Evolutionary conservation across 495 filamentous ascomycete genomes (phyloP).

Genomic region (Aspergillus homomorphus): DNA sequence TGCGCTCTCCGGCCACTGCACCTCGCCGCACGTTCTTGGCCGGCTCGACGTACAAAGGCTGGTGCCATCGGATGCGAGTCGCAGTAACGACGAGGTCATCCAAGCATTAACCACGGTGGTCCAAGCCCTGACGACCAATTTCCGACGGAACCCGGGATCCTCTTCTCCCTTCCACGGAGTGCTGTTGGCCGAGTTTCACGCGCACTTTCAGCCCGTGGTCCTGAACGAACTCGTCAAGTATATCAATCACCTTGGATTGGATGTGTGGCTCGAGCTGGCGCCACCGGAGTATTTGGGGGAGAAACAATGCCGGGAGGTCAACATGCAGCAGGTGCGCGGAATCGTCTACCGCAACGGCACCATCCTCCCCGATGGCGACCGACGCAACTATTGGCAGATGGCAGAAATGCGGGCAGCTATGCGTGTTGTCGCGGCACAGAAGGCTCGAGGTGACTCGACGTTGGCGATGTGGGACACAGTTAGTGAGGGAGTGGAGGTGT

Average conservation of each 20-base stretch:
- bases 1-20: slow-evolving; percentile 25
- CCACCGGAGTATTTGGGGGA: slow-evolving; percentile 12
- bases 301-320: slow-evolving; percentile 11
- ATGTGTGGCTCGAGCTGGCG: slow-evolving; percentile 16
- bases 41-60: slow-evolving; percentile 24
- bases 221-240: slow-evolving; percentile 14
- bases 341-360: slow-evolving; percentile 20
- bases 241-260: slow-evolving; percentile 14
- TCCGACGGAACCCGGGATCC: slow-evolving; percentile 1
- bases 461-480: slow-evolving; percentile 20
- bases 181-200: slow-evolving; percentile 12
- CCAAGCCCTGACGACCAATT: not conserved
- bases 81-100: slow-evolving; percentile 11
- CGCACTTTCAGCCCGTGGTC: slow-evolving; percentile 14
- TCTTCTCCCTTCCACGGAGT: slow-evolving; percentile 12
- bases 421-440: slow-evolving; percentile 18
- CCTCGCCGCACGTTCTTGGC: slow-evolving; percentile 24
- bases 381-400: slow-evolving; percentile 22
- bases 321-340: slow-evolving; percentile 18
- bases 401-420: slow-evolving; percentile 16
- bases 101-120: slow-evolving; percentile 1
- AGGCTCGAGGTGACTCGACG: slow-evolving; percentile 14
- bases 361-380: slow-evolving; percentile 15
- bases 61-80: slow-evolving; percentile 7
- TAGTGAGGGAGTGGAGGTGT: slow-evolving; percentile 9